These are phyloP conservation scores for Nakaseomyces nivariensis DNA, from an alignment of 1,139 yeast species.

Conservation along the genomic window DNA sequence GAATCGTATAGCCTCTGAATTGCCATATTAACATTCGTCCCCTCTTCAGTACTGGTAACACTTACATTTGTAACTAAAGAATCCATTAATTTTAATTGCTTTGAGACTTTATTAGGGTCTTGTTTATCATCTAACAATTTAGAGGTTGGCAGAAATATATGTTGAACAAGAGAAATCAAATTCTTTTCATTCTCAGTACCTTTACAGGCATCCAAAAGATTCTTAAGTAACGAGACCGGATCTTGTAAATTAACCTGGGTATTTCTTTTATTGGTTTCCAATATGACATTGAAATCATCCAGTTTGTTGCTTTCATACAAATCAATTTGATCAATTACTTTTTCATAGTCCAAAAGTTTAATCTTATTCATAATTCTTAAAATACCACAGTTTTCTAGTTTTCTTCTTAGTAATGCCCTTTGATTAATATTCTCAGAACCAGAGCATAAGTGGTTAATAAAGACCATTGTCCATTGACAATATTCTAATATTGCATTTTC, in stretches of 20 bases:
- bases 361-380: constrained; percentile 53
- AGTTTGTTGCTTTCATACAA: constrained; percentile 58
- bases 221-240: constrained; percentile 61
- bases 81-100: constrained; percentile 72
- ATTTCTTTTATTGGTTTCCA: constrained; percentile 50
- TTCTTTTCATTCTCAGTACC: constrained; percentile 66
- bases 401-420: constrained; percentile 68
- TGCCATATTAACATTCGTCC: constrained; percentile 72
- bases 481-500: constrained; percentile 75
- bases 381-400: constrained; percentile 69
- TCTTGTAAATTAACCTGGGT: constrained; percentile 57
- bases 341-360: constrained; percentile 51
- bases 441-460: constrained; percentile 62
- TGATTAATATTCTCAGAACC: constrained; percentile 56
- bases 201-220: constrained; percentile 61
- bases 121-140: constrained; percentile 39
- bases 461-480: constrained; percentile 64
- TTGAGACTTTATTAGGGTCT: constrained; percentile 45
- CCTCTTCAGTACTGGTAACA: constrained; percentile 57
- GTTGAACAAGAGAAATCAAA: constrained; percentile 73
- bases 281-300: constrained; percentile 58
- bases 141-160: constrained; percentile 48
- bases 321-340: constrained; percentile 54
- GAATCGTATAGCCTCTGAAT: constrained; percentile 69
- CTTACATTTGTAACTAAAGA: constrained; percentile 76